Percentiles rank a stretch among this genome's conserved stretches.
Conservation (phyloP, 495 filamentous ascomycete species). For the Cercophora scortea region DNA sequence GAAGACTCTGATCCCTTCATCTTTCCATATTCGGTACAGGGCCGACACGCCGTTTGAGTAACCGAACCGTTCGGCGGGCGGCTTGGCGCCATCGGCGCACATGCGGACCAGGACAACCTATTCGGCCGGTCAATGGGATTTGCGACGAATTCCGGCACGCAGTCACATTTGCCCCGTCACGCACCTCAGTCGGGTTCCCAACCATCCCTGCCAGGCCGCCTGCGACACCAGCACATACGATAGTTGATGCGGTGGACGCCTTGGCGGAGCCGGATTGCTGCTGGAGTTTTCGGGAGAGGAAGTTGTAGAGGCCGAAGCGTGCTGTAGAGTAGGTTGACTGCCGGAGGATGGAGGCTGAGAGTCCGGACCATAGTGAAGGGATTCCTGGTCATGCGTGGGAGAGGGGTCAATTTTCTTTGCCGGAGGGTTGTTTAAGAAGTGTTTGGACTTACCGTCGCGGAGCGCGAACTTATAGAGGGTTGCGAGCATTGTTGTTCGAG, state of each 20-base stretch:
- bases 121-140: neutral
- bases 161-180: neutral
- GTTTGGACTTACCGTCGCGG: conserved; percentile 20
- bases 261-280: conserved; percentile 10
- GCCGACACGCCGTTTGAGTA: conserved; percentile 26
- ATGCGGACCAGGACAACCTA: conserved; percentile 64
- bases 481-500: conserved; percentile 23
- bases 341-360: conserved; percentile 31
- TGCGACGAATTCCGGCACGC: neutral
- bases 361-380: conserved; percentile 28
- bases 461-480: conserved; percentile 26
- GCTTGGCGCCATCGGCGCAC: conserved; percentile 70
- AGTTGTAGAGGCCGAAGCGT: conserved; percentile 28
- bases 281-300: conserved; percentile 20
- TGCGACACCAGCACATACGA: conserved; percentile 34
- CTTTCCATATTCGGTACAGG: conserved; percentile 23
- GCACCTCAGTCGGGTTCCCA: conserved; percentile 63
- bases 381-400: conserved; percentile 13
- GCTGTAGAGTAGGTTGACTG: conserved; percentile 35
- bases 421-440: neutral
- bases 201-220: conserved; percentile 70
- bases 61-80: conserved; percentile 41
- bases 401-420: neutral
- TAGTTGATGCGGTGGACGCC: conserved; percentile 18
- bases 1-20: conserved; percentile 28